Evolutionary conservation across 2,329 filamentous ascomycete genomes (phyloP), one percentile per base, ranked within the genome.

Genomic region (Emmonsia crescens): DNA sequence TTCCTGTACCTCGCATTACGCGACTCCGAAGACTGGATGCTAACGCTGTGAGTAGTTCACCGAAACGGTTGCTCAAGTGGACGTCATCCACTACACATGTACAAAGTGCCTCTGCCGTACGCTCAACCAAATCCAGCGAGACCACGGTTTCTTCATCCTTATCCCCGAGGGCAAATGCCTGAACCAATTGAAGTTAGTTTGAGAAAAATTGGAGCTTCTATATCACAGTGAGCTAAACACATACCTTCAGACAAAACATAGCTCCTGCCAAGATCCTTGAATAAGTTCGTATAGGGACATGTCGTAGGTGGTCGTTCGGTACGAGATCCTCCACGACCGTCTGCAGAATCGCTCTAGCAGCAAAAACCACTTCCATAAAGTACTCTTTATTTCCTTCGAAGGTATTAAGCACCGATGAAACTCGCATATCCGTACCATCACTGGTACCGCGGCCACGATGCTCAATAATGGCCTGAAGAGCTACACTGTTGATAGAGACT

Each of bases 21-120:
- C 65, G 61, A 40, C 44, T 65, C 19, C 64, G 64, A 51, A 66
- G 62, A 51, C 64, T 66, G 10, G 63, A 44, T 21, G 59, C 63
- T 42, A 67, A 61, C 16, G 65, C 65, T 16, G 63, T 60, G 33
- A 67, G 63, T 2, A 67, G 59, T 46, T 67, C 65, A 6, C 65
- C 65, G 52, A 94, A 94, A 8, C 89, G 84, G 63, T 89, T 91
- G 36, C 78, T 79, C 3, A 84, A 77, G 69, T 84, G 82, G 9
- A 84, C 81, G 66, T 84, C 82, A 65, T 84, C 82, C 16, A 84
- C 82, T 36, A 83, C 81, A 68, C 78, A 80, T 33, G 76, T 80
- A 44, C 78, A 76, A 48, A 84, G 74, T 8, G 80, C 80, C 48
- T 78, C 74, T 5, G 82, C 79, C 1, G 80, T 81, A 21, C 76